Conservation (phyloP, 805 yeast genomes). For the Candida yuanshanica region DNA sequence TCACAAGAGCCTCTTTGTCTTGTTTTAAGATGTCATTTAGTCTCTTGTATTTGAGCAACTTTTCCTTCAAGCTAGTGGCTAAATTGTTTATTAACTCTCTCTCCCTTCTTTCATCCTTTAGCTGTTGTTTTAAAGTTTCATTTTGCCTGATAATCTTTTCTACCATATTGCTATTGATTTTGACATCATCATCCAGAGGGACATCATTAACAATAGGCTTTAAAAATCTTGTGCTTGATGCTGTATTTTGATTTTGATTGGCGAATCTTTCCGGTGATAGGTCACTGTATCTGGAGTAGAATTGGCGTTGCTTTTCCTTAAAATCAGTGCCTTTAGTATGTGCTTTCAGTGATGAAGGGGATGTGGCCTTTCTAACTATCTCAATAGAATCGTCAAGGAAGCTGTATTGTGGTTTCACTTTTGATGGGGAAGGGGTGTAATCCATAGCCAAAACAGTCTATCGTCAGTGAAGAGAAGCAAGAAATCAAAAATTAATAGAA, state of each 20-base stretch:
- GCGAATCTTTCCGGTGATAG: conserved; percentile 17
- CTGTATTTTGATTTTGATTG: conserved; percentile 11
- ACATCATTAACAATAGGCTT: conserved; percentile 12
- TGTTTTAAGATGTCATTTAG: conserved; percentile 22
- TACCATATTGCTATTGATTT: conserved; percentile 30
- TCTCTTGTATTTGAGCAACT: conserved; percentile 31
- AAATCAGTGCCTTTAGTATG: not conserved
- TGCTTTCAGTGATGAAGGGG: not conserved
- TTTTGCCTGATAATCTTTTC: conserved; percentile 33
- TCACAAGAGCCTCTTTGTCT: conserved; percentile 21
- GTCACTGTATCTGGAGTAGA: conserved; percentile 17
- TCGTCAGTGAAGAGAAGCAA: not conserved
- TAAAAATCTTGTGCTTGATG: conserved; percentile 18
- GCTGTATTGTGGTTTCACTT: conserved; percentile 17
- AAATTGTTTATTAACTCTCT: conserved; percentile 26
- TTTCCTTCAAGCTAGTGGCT: conserved; percentile 29
- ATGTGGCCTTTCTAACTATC: conserved; percentile 13
- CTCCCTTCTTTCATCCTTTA: conserved; percentile 26
- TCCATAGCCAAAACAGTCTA: conserved; percentile 14
- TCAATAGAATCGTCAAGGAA: conserved; percentile 22
- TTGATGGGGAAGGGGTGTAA: conserved; percentile 23
- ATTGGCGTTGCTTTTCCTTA: conserved; percentile 15
- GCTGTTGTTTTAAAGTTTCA: conserved; percentile 28
- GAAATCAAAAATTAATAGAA: too few species aligned
- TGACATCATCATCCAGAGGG: conserved; percentile 27